Conservation (phyloP, 2,329 filamentous ascomycete species). For the Pseudogymnoascus sp. region DNA sequence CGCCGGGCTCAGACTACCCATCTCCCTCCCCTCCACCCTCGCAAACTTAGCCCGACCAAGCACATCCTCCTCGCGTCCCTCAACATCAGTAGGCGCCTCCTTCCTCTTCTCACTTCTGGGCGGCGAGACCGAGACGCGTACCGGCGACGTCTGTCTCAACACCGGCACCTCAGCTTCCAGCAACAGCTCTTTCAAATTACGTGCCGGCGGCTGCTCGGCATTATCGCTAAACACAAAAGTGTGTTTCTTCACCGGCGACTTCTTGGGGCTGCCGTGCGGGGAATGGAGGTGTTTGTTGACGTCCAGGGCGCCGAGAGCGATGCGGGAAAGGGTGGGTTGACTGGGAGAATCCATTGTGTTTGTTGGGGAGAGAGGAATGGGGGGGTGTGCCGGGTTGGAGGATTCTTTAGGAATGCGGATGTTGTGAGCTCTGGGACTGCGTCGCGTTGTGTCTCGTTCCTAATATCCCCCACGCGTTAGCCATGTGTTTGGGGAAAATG, state of each 20-base stretch:
- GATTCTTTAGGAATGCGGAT: neutral
- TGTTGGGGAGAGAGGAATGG: neutral
- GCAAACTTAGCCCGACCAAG: neutral
- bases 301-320: slow-evolving; percentile 11
- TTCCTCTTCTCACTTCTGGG: neutral
- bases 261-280: neutral
- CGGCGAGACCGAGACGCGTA: neutral
- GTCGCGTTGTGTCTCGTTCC: slow-evolving; percentile 3
- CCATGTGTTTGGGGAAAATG: neutral
- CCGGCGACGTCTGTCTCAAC: neutral
- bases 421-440: neutral
- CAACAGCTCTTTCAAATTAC: neutral
- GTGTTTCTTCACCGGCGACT: neutral
- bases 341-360: neutral
- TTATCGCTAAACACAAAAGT: neutral
- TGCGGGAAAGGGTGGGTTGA: neutral
- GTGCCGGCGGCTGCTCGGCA: neutral
- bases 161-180: neutral
- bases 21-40: neutral
- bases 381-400: neutral
- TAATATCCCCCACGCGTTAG: neutral
- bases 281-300: slow-evolving; percentile 9
- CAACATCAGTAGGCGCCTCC: neutral
- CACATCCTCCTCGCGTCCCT: neutral
- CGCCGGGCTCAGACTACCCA: neutral